phyloP scores from a whole-genome alignment of 495 filamentous ascomycete genomes.

The Lasiosphaeria ovina region DNA sequence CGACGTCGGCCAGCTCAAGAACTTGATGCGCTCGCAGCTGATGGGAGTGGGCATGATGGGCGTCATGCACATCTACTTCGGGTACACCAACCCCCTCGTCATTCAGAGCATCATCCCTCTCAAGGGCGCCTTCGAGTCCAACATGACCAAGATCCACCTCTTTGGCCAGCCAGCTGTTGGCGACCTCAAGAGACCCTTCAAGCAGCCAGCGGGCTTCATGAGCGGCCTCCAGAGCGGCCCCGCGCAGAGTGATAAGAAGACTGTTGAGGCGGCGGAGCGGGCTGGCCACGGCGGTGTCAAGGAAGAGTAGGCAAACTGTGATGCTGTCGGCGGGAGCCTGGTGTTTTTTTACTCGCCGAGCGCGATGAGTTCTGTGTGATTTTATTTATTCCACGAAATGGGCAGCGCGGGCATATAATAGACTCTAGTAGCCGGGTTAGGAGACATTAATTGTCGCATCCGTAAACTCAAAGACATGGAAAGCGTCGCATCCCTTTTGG shows the following conservation, averaged over 20 bases:
- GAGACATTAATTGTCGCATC: no score
- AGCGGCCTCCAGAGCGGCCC: conserved; percentile 62
- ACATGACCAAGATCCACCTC: conserved; percentile 91
- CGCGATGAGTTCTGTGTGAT: no score
- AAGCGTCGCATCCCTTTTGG: no score
- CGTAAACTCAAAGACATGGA: no score
- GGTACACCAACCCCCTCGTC: conserved; percentile 98
- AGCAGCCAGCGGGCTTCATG: conserved; percentile 80
- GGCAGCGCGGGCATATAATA: no score
- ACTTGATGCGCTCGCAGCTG: conserved; percentile 78
- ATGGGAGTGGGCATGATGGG: conserved; percentile 98
- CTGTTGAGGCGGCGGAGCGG: conserved; percentile 82
- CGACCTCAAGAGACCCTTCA: conserved; percentile 94
- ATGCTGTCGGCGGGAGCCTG: neutral
- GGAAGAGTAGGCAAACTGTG: conserved; percentile 65
- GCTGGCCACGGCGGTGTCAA: conserved; percentile 82
- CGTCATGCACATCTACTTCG: conserved; percentile 97
- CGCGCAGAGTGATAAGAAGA: conserved; percentile 94
- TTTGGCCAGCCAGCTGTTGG: conserved; percentile 86
- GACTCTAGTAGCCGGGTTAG: no score
- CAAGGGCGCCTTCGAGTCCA: conserved; percentile 91
- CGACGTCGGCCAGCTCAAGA: conserved; percentile 80
- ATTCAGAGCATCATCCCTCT: conserved; percentile 98
- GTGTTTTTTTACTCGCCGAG: no score
- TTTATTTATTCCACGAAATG: no score